Base-by-base conservation (phyloP, 371 early-diverging fungal genomes). In the Lichtheimia ramosa region DNA sequence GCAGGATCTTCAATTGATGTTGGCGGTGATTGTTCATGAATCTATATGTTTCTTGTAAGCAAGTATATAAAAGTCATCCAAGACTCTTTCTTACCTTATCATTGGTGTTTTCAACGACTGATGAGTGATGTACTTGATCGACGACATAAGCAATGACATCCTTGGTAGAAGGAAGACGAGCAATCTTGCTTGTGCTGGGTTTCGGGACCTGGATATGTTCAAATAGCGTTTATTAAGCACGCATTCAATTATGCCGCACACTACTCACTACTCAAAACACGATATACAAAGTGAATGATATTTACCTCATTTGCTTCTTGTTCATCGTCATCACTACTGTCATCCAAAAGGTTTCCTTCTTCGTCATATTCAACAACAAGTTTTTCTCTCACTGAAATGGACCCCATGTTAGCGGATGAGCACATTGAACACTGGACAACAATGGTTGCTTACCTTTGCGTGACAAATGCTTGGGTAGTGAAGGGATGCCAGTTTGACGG, bases 281-380 rank as follows among this genome's bases (percentile, higher is more conserved):
- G 20, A 18, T 21, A 20, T 10, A 28, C 27, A 39, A 16, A 2
- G 13, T 12, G 10, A 6, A 25, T 28, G 39, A 39, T 23, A 16
- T n/a, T 23, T 50, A 42, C 20, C 27, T 23, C 34, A 28, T 27
- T n/a, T 16, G 58, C n/a, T 58, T 54, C 54, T 64, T 42, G 60
- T 34, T 64, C 64, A n/a, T 64, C 64, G n/a, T 72, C 66, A 43
- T 79, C 73, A 20, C 64, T 60, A 14, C 62, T 66, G 24, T 69
- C 62, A 25, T 68, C 60, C 48, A 77, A 64, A 6, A 76, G 51
- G 23, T 76, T 66, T 7, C 80, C 80, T 48, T 74, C 56, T 55
- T 76, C 77, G 51, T 80, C 80, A 39, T 80, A 80, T 58, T 80
- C 80, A 5, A 80, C 75, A n/a, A 80, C 46, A 2, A 67, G 58